A percentile compares a stretch with the other conserved stretches of the same genome.
Evolutionary conservation across 108 stramenopile species (phyloP).

Genomic region (Asterionellopsis glacialis): DNA sequence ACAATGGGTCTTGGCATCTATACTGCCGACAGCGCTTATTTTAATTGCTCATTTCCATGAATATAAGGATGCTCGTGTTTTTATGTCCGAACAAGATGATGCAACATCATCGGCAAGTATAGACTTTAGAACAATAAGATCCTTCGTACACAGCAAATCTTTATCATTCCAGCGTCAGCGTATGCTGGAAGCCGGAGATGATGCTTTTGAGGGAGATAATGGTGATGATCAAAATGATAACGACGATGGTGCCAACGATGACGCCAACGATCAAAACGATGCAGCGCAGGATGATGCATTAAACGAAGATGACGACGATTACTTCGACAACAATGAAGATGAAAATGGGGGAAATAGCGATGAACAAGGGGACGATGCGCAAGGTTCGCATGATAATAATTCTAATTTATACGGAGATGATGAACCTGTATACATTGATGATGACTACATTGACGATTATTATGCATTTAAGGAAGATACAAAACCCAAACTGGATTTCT

Average conservation of each 20-base stretch:
- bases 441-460: slow-evolving; percentile 16
- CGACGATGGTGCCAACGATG: neutral
- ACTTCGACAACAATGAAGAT: neutral
- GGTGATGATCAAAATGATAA: neutral
- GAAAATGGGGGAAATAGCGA: neutral
- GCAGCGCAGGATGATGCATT: neutral
- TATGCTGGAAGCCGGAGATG: no score
- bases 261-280: neutral
- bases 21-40: no score
- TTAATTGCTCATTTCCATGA: neutral
- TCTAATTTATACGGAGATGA: slow-evolving; percentile 1
- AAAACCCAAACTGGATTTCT: slow-evolving; percentile 8
- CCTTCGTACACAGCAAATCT: no score
- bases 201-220: neutral
- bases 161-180: no score
- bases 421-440: slow-evolving; percentile 8
- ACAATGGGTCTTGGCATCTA: no score
- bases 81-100: no score
- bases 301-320: neutral
- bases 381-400: neutral
- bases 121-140: no score
- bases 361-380: neutral
- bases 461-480: slow-evolving; percentile 15
- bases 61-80: neutral
- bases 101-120: no score